Conservation (phyloP, 805 yeast genomes). For the Grigorovia humatica region DNA sequence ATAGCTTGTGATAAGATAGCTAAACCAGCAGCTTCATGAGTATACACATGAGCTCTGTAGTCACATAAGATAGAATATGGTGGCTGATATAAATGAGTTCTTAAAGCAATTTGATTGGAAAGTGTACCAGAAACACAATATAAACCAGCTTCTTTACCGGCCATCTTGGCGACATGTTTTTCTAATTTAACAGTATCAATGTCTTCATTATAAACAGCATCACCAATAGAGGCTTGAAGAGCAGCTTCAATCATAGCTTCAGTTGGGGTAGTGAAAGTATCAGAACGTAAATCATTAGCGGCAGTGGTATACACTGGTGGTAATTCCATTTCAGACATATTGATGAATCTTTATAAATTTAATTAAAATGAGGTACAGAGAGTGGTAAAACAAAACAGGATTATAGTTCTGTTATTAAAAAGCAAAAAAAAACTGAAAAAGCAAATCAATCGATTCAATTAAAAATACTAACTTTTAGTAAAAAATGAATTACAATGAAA, state of each 20-base stretch:
- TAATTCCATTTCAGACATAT: slow-evolving; percentile 16
- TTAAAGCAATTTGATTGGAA: slow-evolving; percentile 77
- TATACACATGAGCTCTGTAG: slow-evolving; percentile 71
- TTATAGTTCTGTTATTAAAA: not conserved
- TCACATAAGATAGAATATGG: slow-evolving; percentile 74
- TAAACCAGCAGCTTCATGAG: slow-evolving; percentile 84
- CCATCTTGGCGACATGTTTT: slow-evolving; percentile 47
- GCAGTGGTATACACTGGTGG: slow-evolving; percentile 25
- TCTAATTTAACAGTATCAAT: slow-evolving; percentile 56
- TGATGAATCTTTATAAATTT: not conserved
- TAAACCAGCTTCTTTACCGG: slow-evolving; percentile 75
- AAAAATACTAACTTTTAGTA: no score
- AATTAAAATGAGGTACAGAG: no score
- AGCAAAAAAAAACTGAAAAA: no score
- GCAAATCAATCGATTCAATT: not conserved
- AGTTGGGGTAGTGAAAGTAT: slow-evolving; percentile 87
- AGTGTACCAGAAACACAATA: slow-evolving; percentile 85
- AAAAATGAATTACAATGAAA: not conserved
- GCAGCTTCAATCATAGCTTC: slow-evolving; percentile 57
- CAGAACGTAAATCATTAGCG: slow-evolving; percentile 53
- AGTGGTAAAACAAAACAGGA: no score
- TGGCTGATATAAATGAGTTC: slow-evolving; percentile 69
- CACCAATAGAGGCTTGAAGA: slow-evolving; percentile 56
- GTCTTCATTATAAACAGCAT: slow-evolving; percentile 85
- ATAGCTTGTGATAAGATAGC: slow-evolving; percentile 85